These are phyloP conservation scores for Stagonosporopsis rhizophila DNA, from an alignment of 2,329 filamentous ascomycete species.

Conservation along the genomic window DNA sequence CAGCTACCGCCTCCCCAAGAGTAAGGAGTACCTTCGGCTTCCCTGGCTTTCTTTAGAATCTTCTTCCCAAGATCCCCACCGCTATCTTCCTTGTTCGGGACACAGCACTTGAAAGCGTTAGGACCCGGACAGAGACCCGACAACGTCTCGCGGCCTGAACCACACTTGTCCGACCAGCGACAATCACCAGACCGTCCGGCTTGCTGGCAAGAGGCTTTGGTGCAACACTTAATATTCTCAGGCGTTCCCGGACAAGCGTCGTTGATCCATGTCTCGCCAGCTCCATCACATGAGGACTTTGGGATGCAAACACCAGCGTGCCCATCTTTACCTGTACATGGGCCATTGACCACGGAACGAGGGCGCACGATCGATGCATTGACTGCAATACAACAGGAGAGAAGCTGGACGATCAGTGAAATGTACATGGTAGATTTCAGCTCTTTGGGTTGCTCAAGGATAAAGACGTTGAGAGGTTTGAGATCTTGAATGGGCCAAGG, in stretches of 20 bases:
- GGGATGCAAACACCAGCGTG: constrained; percentile 27
- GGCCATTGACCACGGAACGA: constrained; percentile 22
- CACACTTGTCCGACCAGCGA: background rate
- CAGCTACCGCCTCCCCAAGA: constrained; percentile 32
- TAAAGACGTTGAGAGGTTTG: background rate
- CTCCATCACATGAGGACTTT: constrained; percentile 22
- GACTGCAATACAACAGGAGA: background rate
- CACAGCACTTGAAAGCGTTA: constrained; percentile 1
- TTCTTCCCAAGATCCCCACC: background rate
- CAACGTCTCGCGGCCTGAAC: background rate
- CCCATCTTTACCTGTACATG: constrained; percentile 27
- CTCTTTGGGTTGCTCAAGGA: background rate
- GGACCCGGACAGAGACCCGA: background rate
- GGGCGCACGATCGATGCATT: constrained; percentile 1
- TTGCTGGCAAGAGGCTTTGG: constrained; percentile 24
- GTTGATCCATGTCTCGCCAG: constrained; percentile 25
- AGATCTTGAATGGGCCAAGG: background rate
- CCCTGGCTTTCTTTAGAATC: constrained; percentile 29
- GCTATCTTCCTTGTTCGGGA: background rate
- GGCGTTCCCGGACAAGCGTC: constrained; percentile 30
- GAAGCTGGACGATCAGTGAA: background rate
- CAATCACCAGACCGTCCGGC: constrained; percentile 23
- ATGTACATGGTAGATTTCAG: background rate
- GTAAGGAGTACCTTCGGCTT: constrained; percentile 19
- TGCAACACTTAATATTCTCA: constrained; percentile 34